These are phyloP conservation scores for Chrysochromulina parva DNA, from an alignment of 78 protist genomes.

Conservation along the genomic window DNA sequence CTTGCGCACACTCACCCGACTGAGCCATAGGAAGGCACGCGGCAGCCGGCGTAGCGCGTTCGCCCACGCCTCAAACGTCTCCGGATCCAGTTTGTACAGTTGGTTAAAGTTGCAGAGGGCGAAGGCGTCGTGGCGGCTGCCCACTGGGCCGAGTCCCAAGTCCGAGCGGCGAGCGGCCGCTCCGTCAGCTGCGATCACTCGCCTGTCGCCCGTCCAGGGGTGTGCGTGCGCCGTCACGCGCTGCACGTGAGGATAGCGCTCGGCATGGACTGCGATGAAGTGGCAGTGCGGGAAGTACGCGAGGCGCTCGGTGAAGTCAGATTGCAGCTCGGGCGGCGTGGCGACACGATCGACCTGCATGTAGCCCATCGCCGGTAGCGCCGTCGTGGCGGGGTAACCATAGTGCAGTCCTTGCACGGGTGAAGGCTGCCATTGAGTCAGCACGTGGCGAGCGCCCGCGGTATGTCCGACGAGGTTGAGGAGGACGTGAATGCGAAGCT, in stretches of 20 bases:
- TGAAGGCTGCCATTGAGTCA: background rate
- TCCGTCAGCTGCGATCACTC: too few relatives aligned
- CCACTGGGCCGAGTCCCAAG: too few relatives aligned
- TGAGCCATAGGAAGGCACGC: background rate
- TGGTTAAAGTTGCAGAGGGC: background rate
- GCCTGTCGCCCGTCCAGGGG: background rate
- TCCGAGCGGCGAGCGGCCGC: background rate
- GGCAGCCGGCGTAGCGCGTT: background rate
- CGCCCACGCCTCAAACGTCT: background rate
- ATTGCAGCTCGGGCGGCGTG: background rate
- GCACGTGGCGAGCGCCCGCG: background rate
- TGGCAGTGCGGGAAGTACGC: background rate
- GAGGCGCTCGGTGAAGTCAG: background rate
- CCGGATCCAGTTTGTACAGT: background rate
- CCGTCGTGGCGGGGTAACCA: background rate
- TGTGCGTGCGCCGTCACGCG: background rate
- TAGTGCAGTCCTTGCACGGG: background rate
- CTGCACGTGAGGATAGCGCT: background rate
- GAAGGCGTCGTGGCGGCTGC: background rate
- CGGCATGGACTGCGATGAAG: background rate
- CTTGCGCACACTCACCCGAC: background rate
- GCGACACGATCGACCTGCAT: background rate
- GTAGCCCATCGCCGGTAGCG: background rate
- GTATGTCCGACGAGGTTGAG: conserved; percentile 2
- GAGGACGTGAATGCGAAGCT: background rate